Base-by-base conservation (phyloP, 2,329 filamentous ascomycete genomes). In the Scopulariopsis brevicaulis region DNA sequence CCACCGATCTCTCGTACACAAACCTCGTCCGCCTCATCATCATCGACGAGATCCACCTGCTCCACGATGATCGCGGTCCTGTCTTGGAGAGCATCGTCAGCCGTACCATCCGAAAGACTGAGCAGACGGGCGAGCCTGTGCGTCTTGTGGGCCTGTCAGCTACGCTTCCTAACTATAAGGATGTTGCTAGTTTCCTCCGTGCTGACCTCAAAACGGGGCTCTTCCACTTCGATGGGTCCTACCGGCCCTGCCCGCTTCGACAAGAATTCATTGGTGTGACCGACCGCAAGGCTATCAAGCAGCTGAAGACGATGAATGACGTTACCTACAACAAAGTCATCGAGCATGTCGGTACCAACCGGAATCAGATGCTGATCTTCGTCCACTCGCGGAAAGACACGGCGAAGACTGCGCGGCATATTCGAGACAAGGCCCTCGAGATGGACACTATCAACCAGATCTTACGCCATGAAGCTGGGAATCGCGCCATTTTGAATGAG, bases 231-330 rank as follows among this genome's bases (percentile, higher is more conserved):
- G 94, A 99, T 70, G 90, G 89, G 51, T 91, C 91, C 4, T 99
- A 86, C 77, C 82, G 94, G 65, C 95, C 94, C 61, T 99, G 94
- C 69, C 94, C 94, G 1, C 73, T 99, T 65, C 91, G 90, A 65
- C 94, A 99, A 69, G 95, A 99, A 70, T 99, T 97, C 68, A 90
- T 99, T 64, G 94, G 94, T 57, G 89, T 99, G 51, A 96, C 93
- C 0, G 94, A 99, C 64, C 95, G 94, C 75, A 97, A 97, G 71
- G 89, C 94, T 6, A 99, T 99, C 74, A 99, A 97, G 74, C 94
- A 99, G 71, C 77, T 99, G 58, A 96, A 97, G 79, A 95, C 89
- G 1, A 99, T 99, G 94, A 99, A 99, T 68, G 94, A 99, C 65
- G 92, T 99, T 58, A 96, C 91, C 59, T 99, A 99, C 71, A 95